Evolutionary conservation across 306 rosid genomes (phyloP).

Genomic region (Geum urbanum): DNA sequence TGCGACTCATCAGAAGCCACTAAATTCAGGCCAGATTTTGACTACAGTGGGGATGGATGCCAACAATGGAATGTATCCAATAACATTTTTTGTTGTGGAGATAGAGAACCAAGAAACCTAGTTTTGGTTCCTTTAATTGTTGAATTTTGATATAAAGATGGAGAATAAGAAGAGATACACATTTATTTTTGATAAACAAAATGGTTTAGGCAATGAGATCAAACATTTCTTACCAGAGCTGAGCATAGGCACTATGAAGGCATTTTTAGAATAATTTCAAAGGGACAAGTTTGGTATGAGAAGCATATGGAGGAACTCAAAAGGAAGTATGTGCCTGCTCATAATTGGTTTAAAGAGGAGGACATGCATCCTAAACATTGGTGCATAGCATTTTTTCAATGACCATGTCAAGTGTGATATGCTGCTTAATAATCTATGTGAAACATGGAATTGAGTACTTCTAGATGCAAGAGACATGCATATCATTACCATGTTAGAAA

Average conservation of each 20-base stretch:
- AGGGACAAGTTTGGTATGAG: background rate
- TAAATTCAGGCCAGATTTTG: background rate
- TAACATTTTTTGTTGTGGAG: background rate
- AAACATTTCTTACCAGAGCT: background rate
- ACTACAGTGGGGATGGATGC: background rate
- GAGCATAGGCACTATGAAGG: background rate
- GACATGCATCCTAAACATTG: background rate
- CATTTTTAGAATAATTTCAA: background rate
- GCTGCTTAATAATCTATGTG: background rate
- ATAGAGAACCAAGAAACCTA: background rate
- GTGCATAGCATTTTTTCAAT: background rate
- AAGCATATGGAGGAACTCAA: background rate
- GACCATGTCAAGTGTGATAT: background rate
- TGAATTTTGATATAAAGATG: background rate
- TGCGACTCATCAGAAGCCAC: background rate
- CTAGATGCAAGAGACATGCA: background rate
- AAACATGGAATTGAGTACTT: background rate
- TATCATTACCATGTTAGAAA: background rate
- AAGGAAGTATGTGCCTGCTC: too few relatives aligned
- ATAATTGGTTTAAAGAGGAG: too few relatives aligned
- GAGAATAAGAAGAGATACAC: background rate
- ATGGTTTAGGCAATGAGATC: background rate
- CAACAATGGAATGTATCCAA: background rate
- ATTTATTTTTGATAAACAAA: background rate
- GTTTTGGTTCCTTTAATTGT: background rate